Conservation (phyloP, 495 filamentous ascomycete genomes). For the Collariella sp. region DNA sequence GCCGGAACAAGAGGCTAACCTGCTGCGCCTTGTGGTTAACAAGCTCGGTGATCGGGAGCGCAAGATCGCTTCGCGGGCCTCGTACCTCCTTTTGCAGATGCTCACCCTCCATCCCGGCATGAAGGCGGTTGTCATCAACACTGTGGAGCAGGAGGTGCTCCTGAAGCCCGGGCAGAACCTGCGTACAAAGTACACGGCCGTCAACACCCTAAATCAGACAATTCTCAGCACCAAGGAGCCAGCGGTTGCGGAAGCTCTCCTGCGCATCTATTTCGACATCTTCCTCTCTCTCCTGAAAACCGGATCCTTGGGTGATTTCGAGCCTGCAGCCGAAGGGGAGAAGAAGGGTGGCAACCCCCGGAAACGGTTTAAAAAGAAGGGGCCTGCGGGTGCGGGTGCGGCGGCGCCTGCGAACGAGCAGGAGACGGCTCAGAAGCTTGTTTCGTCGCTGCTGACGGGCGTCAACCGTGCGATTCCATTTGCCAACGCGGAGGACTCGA, state of each 20-base stretch:
- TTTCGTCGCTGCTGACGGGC: constrained; percentile 82
- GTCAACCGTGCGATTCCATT: constrained; percentile 95
- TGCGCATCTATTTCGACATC: constrained; percentile 82
- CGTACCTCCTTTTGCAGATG: constrained; percentile 85
- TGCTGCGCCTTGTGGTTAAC: constrained; percentile 84
- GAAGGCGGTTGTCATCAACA: constrained; percentile 76
- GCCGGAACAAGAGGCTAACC: constrained; percentile 93
- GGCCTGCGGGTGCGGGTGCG: constrained; percentile 9
- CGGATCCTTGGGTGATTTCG: constrained; percentile 24
- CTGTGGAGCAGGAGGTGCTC: constrained; percentile 77
- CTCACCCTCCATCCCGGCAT: constrained; percentile 81
- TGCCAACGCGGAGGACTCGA: constrained; percentile 65
- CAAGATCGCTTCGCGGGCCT: constrained; percentile 88
- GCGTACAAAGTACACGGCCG: constrained; percentile 89
- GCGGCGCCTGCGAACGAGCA: constrained; percentile 34
- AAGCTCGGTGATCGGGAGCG: constrained; percentile 90
- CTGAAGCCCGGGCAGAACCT: constrained; percentile 77
- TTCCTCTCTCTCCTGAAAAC: constrained; percentile 71
- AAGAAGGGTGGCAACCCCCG: constrained; percentile 12
- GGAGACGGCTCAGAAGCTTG: constrained; percentile 71
- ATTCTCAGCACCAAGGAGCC: constrained; percentile 77
- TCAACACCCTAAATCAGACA: constrained; percentile 95
- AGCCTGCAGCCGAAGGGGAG: constrained; percentile 16
- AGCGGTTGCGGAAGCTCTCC: constrained; percentile 65
- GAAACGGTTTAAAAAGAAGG: constrained; percentile 18